Conservation (phyloP, 1,139 yeast genomes). For the Groenewaldozyma sp. region DNA sequence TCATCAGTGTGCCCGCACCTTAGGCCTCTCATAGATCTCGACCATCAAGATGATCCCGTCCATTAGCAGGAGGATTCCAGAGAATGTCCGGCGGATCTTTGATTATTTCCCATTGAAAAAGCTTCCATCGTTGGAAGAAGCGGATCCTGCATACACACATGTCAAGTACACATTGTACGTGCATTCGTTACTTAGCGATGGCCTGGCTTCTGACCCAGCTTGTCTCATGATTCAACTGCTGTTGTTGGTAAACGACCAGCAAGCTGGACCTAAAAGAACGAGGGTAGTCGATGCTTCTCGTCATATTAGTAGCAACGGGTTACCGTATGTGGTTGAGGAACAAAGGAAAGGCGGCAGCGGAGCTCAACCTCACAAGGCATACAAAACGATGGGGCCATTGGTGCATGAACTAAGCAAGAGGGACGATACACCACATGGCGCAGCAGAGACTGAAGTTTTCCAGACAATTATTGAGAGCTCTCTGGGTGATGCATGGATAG, state of each 20-base stretch:
- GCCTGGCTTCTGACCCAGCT: conserved; percentile 24
- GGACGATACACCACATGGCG: background rate
- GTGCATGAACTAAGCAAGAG: conserved; percentile 1
- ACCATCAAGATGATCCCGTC: too few species aligned
- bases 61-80: conserved; percentile 32
- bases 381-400: background rate
- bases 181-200: conserved; percentile 13
- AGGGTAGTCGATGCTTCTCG: conserved; percentile 15
- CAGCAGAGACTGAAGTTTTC: conserved; percentile 13
- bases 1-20: too few species aligned
- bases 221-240: conserved; percentile 22
- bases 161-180: conserved; percentile 17
- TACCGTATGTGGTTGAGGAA: conserved; percentile 13
- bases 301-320: conserved; percentile 12
- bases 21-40: too few species aligned
- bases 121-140: conserved; percentile 27
- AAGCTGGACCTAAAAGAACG: conserved; percentile 1
- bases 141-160: conserved; percentile 2
- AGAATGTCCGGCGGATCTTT: conserved; percentile 36
- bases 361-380: conserved; percentile 1
- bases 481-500: conserved; percentile 27
- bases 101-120: conserved; percentile 41
- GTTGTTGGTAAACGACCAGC: conserved; percentile 5
- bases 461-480: conserved; percentile 20
- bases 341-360: background rate